Conservation (phyloP, 2,329 filamentous ascomycete species). For the Stachybotrys chartarum region DNA sequence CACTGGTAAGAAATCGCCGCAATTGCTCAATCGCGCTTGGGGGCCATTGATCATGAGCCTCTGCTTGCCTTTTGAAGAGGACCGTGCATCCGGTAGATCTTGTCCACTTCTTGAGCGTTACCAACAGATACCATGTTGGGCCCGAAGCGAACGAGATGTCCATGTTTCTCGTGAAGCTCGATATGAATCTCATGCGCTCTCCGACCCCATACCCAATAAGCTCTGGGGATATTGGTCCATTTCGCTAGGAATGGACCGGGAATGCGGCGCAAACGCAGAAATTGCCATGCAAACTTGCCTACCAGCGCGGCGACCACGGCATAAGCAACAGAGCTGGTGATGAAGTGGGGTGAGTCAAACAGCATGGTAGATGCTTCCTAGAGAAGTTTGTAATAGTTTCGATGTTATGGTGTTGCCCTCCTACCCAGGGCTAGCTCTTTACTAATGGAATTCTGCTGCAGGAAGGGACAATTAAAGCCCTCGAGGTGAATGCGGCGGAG, state of each 20-base stretch:
- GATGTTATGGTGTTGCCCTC: too few relatives aligned
- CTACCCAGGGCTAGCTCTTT: too few relatives aligned
- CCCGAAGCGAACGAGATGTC: not conserved
- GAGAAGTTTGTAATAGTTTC: too few relatives aligned
- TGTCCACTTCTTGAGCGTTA: constrained; percentile 1
- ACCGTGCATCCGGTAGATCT: constrained; percentile 1
- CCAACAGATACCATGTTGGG: constrained; percentile 1
- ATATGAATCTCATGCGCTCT: constrained; percentile 1
- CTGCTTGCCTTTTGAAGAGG: not conserved
- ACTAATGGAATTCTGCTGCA: too few relatives aligned
- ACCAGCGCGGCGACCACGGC: not conserved
- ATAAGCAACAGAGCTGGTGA: not conserved
- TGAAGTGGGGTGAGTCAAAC: not conserved
- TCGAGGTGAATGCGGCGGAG: too few relatives aligned
- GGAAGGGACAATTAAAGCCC: too few relatives aligned
- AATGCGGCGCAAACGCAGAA: not conserved
- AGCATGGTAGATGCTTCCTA: not conserved
- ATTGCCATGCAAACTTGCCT: constrained; percentile 1
- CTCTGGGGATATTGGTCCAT: not conserved
- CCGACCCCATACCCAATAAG: not conserved
- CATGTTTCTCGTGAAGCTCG: constrained; percentile 1
- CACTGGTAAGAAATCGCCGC: not conserved
- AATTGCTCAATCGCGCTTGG: not conserved
- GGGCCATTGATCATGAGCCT: not conserved
- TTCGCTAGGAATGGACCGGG: not conserved